Base-by-base conservation (phyloP, 2,329 filamentous ascomycete species). In the Colletotrichum plurivorum region DNA sequence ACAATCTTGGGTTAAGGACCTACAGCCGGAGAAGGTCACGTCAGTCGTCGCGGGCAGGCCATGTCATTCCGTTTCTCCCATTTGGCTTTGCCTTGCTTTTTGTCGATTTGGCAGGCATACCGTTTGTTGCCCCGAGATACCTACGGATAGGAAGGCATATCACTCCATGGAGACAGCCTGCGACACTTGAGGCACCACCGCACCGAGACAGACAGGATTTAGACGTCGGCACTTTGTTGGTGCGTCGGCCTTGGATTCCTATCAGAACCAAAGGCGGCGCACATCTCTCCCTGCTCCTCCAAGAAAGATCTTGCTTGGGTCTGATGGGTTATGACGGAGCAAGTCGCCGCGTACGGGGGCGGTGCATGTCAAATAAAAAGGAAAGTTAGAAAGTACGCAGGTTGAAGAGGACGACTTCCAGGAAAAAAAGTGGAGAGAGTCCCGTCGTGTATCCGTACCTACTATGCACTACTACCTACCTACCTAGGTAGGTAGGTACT, bases 261-360 rank as follows among this genome's bases (percentile, higher is more conserved):
- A 18, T 45, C 49, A 55, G 49, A 52, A 43, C 10, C n/a, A 22
- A 36, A 22, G 54, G 22, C 53, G 53, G 27, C 51, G 60, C 25
- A 22, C 39, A 54, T 58, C 13, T 22, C 22, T 52, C 22, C 22
- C 45, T 56, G 36, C 48, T 62, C 55, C 36, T 56, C 18, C 22
- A 49, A 66, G 22, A 18, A 36, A 36, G 16, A 36, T 60, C 64
- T 45, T 3, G 36, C 22, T 31, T 46, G n/a, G 55, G 22, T 8
- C 9, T 16, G 31, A 18, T 36, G 31, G 31, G 31, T 9, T 36
- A 36, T 16, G 31, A 20, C 45, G 41, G 27, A 41, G 51, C 25
- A 31, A 48, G 60, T 54, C 25, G 15, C 36, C 67, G 55, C 31
- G 66, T 69, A 66, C 67, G 67, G 16, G 43, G 15, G 41, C 48